Evolutionary conservation across 768 basidiomycete genomes (phyloP).

Genomic region (Phlebiopsis gigantea): DNA sequence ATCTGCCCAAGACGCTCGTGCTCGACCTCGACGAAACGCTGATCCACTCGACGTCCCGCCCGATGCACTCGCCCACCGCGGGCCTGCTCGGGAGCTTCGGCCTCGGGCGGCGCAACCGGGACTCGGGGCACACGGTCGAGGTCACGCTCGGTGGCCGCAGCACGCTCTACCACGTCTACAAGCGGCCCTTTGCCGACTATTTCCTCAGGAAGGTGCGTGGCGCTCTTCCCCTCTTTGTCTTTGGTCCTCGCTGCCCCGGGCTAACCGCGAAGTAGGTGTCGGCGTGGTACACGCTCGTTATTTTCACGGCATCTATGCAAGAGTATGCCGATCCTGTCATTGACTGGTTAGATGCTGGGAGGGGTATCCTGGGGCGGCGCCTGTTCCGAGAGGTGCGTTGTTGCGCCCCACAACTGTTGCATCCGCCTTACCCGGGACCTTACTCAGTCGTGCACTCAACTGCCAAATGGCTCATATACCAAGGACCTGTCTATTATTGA

Average conservation of each 20-base stretch:
- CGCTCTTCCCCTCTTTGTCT: neutral
- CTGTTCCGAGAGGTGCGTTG: slow-evolving; percentile 90
- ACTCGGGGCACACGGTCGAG: slow-evolving; percentile 84
- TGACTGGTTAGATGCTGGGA: slow-evolving; percentile 95
- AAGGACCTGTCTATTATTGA: slow-evolving; percentile 91
- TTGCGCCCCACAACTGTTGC: neutral
- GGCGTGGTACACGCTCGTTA: slow-evolving; percentile 96
- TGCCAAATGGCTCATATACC: slow-evolving; percentile 90
- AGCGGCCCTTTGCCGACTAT: slow-evolving; percentile 95
- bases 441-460: slow-evolving; percentile 81
- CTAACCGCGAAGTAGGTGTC: slow-evolving; percentile 60
- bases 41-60: slow-evolving; percentile 93
- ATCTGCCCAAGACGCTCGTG: slow-evolving; percentile 88
- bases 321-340: slow-evolving; percentile 99
- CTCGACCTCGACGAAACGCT: slow-evolving; percentile 98
- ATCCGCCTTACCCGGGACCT: neutral
- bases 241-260: neutral
- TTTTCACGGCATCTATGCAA: slow-evolving; percentile 98
- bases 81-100: slow-evolving; percentile 44
- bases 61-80: slow-evolving; percentile 42
- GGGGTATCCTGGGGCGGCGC: slow-evolving; percentile 83
- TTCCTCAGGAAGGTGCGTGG: slow-evolving; percentile 76
- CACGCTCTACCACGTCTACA: slow-evolving; percentile 96
- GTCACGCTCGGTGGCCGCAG: slow-evolving; percentile 85
- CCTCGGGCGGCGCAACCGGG: slow-evolving; percentile 52